These are phyloP conservation scores for Geoglossum cookeanum DNA, from an alignment of 2,329 filamentous ascomycete species.

Conservation along the genomic window DNA sequence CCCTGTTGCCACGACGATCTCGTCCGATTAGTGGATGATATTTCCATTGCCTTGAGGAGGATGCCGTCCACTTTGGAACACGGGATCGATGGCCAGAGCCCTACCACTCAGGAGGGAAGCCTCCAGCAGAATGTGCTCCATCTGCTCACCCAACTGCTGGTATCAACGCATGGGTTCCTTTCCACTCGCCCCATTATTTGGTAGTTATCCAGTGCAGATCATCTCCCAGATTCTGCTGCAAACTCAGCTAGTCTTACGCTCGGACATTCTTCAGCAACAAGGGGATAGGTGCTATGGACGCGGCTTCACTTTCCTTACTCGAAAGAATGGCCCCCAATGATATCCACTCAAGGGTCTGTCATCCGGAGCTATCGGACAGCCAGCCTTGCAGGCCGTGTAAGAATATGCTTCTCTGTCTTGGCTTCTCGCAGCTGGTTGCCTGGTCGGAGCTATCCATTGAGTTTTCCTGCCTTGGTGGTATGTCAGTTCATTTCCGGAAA, in stretches of 20 bases:
- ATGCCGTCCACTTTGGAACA: background rate
- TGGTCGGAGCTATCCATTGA: background rate
- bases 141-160: background rate
- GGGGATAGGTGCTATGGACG: background rate
- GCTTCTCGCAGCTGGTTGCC: background rate
- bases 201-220: background rate
- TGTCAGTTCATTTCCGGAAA: background rate
- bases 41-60: background rate
- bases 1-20: background rate
- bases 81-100: background rate
- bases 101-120: background rate
- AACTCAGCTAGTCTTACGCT: background rate
- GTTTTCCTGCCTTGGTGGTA: background rate
- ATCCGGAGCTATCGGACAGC: background rate
- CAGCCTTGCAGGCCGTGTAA: background rate
- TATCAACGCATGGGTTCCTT: background rate
- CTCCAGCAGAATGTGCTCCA: background rate
- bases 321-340: background rate
- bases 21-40: background rate
- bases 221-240: background rate
- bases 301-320: constrained; percentile 1
- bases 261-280: background rate
- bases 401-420: background rate
- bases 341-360: background rate
- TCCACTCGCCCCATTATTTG: background rate